Evolutionary conservation across 1,284 basidiomycete genomes (phyloP).

Genomic region (Apiotrichum veenhuisii): DNA sequence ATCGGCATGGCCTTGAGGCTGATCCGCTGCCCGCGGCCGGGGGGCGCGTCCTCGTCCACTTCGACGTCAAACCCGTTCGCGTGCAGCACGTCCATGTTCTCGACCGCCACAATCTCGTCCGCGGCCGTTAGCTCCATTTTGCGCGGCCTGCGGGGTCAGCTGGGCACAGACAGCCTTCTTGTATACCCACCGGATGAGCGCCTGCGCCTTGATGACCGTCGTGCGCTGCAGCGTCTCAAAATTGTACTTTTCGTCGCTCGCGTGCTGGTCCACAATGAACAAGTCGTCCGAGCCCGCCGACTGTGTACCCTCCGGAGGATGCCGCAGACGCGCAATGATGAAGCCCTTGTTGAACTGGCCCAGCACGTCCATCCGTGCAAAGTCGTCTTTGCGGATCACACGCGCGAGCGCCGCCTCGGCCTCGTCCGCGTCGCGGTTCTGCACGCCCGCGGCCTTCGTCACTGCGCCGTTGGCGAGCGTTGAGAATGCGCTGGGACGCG

Average conservation of each 20-base stretch:
- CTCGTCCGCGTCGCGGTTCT: slow-evolving; percentile 57
- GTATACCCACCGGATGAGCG: slow-evolving; percentile 65
- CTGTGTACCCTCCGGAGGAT: slow-evolving; percentile 4
- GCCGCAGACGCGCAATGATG: slow-evolving; percentile 71
- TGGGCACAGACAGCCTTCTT: slow-evolving; percentile 29
- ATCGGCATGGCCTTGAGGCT: slow-evolving; percentile 79
- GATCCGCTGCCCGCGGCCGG: slow-evolving; percentile 57
- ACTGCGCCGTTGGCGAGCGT: slow-evolving; percentile 23
- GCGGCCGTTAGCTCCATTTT: slow-evolving; percentile 78
- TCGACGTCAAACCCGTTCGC: slow-evolving; percentile 83
- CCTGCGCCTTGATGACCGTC: slow-evolving; percentile 82
- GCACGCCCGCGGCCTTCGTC: slow-evolving; percentile 56
- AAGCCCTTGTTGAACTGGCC: slow-evolving; percentile 98
- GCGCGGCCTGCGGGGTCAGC: slow-evolving; percentile 58
- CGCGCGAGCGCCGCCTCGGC: slow-evolving; percentile 75
- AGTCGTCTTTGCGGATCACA: slow-evolving; percentile 84
- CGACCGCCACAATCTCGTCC: slow-evolving; percentile 82
- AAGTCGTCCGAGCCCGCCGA: slow-evolving; percentile 65
- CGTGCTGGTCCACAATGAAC: slow-evolving; percentile 72
- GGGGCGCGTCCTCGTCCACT: slow-evolving; percentile 56
- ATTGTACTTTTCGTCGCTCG: slow-evolving; percentile 87
- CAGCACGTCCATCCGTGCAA: slow-evolving; percentile 73
- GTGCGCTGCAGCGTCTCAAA: slow-evolving; percentile 89
- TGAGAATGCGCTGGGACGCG: slow-evolving; percentile 21
- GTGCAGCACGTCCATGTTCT: slow-evolving; percentile 74